Base-by-base conservation (phyloP, 2,329 filamentous ascomycete species). In the Diaporthe sp. region DNA sequence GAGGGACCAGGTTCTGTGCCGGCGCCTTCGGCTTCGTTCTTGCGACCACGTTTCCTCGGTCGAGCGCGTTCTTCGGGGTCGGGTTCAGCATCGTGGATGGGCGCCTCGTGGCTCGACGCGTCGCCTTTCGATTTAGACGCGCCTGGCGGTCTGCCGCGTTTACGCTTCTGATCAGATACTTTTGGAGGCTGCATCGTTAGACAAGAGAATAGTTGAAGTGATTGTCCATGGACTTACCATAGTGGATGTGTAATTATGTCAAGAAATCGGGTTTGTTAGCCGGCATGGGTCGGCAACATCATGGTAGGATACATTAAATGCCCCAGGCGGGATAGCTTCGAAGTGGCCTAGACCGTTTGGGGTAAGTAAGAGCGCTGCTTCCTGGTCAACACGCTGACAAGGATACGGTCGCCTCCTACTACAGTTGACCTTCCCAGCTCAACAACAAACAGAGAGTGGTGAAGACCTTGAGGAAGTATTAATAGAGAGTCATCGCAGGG, bases 101-200 rank as follows among this genome's bases (percentile, higher is more conserved):
- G 74, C 22, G 37, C 51, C 31, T 72, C 73, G 72, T 72, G 77
- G 31, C 42, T 60, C 22, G 80, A 79, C 79, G 79, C 81, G 81
- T 72, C 78, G 28, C 76, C 74, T 4, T 72, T 61, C 22, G 51
- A 60, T 28, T 76, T 77, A 9, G 79, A 79, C 79, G 81, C 78
- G 77, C 71, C 78, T 3, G 78, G 71, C 13, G 79, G 78, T 28
- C 81, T 83, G 73, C 83, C 84, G 78, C 84, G 85, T 79, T 83
- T 84, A 55, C 81, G 80, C 77, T 84, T 85, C 25, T 81, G 79
- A 71, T 81, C 80, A 55, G 80, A 76, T 34, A 77, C 76, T 37
- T 78, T 73, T 7, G 80, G 79, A 37, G 80, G 77, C 82, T 82
- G 17, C 20, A 6, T 31, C 13, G 20, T 42, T 37, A 70, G 73